Evolutionary conservation across 805 yeast species (phyloP), one percentile per base, ranked within the genome.

Genomic region (Saccharomycopsis malanga): DNA sequence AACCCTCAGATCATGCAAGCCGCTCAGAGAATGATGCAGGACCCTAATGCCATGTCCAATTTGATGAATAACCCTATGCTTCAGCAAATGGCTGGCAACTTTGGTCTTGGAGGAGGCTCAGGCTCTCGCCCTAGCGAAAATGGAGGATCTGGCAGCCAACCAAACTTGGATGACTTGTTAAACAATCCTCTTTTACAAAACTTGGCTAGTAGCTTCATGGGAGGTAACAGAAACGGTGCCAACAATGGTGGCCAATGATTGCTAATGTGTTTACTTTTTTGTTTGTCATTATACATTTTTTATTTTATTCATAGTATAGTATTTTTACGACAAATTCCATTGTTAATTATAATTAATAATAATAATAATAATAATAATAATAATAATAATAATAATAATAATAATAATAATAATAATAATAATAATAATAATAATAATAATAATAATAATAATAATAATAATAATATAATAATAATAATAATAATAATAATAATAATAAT

Each of bases 1-100:
- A 88, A 89, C 66, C 98, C 98, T n/a, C 91, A 82, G 65, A 65
- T 91, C 52, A 83, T 83, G 83, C 84, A 82, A 64, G 88, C 88
- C 63, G 95, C 95, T 38, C 89, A 84, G 65, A 76, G 76, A 60
- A 72, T 87, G 79, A 86, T 87, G 96, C 77, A 79, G 45, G 80
- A 88, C 62, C 96, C 97, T 32, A 73, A 69, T 30, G 87, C 93
- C 41, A 67, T 88, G 71, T 71, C 68, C 52, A 77, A 79, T 42
- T 67, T 89, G 61, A 76, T 89, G 86, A 77, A 68, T 64, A 84
- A 87, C 64, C 96, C 96, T 17, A 76, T 80, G 56, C 61, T 88
- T 23, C 79, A 79, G 60, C 83, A 81, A 61, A 85, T 89, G 95
- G 96, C 96, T 39, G 78, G 79, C 55, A 76, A 72, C 50, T 70